Base-by-base conservation (phyloP, 2,329 filamentous ascomycete genomes). In the Cercospora brassicicola region DNA sequence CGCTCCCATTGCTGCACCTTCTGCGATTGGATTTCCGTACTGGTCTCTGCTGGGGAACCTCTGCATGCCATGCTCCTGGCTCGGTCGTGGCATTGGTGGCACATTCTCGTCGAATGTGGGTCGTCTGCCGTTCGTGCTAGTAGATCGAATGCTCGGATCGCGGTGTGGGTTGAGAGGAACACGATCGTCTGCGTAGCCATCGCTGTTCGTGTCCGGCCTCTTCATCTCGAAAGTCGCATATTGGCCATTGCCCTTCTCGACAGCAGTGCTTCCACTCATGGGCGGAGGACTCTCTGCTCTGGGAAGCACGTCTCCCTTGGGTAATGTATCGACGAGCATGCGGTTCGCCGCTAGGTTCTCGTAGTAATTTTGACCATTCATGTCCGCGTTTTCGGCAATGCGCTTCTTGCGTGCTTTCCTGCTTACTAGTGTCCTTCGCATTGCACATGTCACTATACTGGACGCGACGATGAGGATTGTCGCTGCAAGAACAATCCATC, bases 311-410 rank as follows among this genome's bases (percentile, higher is more conserved):
- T 74, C 69, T 28, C 55, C 74, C 42, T 68, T 59, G 13, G 62
- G 62, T 67, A 59, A 76, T 71, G 18, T 76, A 71, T 33, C 79
- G 74, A 31, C 77, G 74, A 20, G 79, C 79, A 73, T 80, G 78
- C 73, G 86, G 81, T 76, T 69, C 71, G 77, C 66, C 4, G 74
- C 76, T 76, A 84, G 79, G 77, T 82, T 81, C 73, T 82, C 79
- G 80, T 96, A 97, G 78, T 91, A 97, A 77, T 94, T 95, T 75
- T 95, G 89, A 30, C 94, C 94, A 78, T 92, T 98, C 94, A 98
- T 98, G 78, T 98, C 94, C 7, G 94, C 92, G 78, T 98, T 97
- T 79, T 96, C 91, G 2, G 89, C 93, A 77, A 98, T 96, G 56
- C 93, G 88, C 83, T 90, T 92, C 85, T 95, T 94, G 70, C 94